A percentile compares a stretch with the other conserved stretches of the same genome.
Evolutionary conservation across 768 basidiomycete genomes (phyloP).

Genomic region (Lepiota brunneoincarnata): DNA sequence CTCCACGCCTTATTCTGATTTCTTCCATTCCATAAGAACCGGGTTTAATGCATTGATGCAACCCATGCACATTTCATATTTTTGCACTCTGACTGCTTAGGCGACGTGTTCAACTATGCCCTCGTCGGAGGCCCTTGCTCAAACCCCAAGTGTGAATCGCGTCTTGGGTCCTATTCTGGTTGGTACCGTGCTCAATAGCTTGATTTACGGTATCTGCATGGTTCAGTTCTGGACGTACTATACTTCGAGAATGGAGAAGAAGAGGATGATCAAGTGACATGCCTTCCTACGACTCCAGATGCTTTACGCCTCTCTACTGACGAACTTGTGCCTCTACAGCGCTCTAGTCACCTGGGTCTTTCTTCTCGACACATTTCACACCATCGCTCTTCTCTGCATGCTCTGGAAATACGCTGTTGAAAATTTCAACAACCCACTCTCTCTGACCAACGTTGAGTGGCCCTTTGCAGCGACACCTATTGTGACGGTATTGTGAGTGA

Average conservation of each 20-base stretch:
- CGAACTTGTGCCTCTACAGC: constrained; percentile 9
- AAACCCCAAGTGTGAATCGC: neutral
- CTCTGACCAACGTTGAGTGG: constrained; percentile 21
- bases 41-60: neutral
- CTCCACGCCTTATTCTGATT: neutral
- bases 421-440: constrained; percentile 20
- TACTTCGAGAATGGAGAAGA: constrained; percentile 2
- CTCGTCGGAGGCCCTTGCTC: neutral
- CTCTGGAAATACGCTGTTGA: constrained; percentile 26
- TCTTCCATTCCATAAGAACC: neutral
- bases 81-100: neutral
- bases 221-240: constrained; percentile 21
- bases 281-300: no score
- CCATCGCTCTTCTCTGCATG: constrained; percentile 22
- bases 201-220: constrained; percentile 23
- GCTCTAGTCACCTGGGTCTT: constrained; percentile 25
- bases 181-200: constrained; percentile 19
- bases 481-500: constrained; percentile 23
- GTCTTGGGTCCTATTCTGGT: constrained; percentile 24
- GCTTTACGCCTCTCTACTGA: neutral
- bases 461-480: constrained; percentile 27
- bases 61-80: neutral
- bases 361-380: constrained; percentile 26
- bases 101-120: neutral
- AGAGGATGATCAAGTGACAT: neutral